phyloP scores from a whole-genome alignment of 2,329 filamentous ascomycete species.

The Monosporascus sp. region DNA sequence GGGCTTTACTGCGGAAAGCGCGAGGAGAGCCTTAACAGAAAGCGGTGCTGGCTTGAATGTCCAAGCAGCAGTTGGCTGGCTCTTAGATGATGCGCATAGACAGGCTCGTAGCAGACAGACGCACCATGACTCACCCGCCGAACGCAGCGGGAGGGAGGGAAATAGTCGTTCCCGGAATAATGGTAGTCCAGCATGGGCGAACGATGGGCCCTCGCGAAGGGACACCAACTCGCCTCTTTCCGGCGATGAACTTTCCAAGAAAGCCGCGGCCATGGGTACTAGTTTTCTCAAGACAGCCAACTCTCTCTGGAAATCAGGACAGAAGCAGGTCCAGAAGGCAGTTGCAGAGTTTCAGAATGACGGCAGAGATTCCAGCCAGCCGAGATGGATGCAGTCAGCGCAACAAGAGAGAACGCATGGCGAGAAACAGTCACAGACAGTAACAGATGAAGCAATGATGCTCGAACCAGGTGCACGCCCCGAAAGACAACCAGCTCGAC shows the following conservation, averaged over 20 bases:
- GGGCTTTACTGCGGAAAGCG: constrained; percentile 82
- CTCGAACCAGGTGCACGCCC: constrained; percentile 61
- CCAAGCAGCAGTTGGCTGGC: constrained; percentile 80
- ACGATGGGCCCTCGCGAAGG: constrained; percentile 46
- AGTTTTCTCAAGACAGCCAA: constrained; percentile 91
- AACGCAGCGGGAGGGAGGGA: constrained; percentile 32
- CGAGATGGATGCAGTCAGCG: constrained; percentile 90
- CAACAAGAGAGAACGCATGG: constrained; percentile 38
- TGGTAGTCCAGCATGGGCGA: constrained; percentile 57
- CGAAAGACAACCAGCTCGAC: constrained; percentile 34
- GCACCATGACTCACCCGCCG: constrained; percentile 41
- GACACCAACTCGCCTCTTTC: constrained; percentile 51
- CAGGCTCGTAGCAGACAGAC: constrained; percentile 70
- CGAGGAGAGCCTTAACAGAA: constrained; percentile 71
- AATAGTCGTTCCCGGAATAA: constrained; percentile 29
- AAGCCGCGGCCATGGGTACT: constrained; percentile 75
- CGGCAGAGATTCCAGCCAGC: constrained; percentile 71
- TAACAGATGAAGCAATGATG: constrained; percentile 73
- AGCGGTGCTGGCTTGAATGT: constrained; percentile 76
- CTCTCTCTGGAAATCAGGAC: constrained; percentile 88
- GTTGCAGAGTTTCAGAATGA: constrained; percentile 76
- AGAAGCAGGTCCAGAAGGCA: constrained; percentile 88
- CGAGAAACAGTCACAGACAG: constrained; percentile 30
- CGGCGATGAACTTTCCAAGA: constrained; percentile 70
- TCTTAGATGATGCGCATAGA: constrained; percentile 85